Base-by-base conservation (phyloP, 139 green algal genomes). In the Chlamydomonas sp. region DNA sequence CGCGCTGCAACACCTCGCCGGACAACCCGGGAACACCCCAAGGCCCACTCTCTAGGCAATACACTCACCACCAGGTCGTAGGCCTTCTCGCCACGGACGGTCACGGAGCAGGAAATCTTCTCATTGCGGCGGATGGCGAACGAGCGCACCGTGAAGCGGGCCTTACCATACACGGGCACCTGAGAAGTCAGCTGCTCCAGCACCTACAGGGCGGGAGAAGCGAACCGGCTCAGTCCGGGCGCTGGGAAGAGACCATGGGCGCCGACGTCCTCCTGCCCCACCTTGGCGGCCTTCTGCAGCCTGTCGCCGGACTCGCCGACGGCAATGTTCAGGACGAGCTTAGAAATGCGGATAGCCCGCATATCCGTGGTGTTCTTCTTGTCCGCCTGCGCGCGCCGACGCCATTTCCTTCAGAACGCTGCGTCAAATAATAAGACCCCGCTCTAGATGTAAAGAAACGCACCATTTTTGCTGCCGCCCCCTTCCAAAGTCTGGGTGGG, bases 171-270 rank as follows among this genome's bases (percentile, higher is more conserved):
- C 78, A 99, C 95, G 83, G 98, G 98, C 92, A 97, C 93, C 96
- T 99, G 98, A 63, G 98, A 98, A 64, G 98, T 99, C 77, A 99
- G 96, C 96, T 99, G 98, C 94, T 99, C 98, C 91, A 99, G 93
- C 91, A 99, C 98, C 97, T 99, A 88, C 71, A 83, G 7, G 0
- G 61, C 10, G 63, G 59, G 3, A n/a, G 5, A 0, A 8, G 9
- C 59, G 15, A 31, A 85, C 31, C 80, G 77, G 80, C 17, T 75
- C 68, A 75, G 68, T 16, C 15, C 17, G 68, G 68, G 68, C 15
- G 68, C 68, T 75, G 68, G 31, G 31, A 49, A 49, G 31, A 49
- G 31, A 49, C 31, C 31, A 49, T 49, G 31, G 31, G 31, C 31
- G 31, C 31, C 31, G 31, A 17, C 15, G 62, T 57, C 64, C 49